Percentiles rank a stretch among this genome's conserved stretches.
Evolutionary conservation across 1,139 yeast species (phyloP).

Genomic region (Diutina rugosa): DNA sequence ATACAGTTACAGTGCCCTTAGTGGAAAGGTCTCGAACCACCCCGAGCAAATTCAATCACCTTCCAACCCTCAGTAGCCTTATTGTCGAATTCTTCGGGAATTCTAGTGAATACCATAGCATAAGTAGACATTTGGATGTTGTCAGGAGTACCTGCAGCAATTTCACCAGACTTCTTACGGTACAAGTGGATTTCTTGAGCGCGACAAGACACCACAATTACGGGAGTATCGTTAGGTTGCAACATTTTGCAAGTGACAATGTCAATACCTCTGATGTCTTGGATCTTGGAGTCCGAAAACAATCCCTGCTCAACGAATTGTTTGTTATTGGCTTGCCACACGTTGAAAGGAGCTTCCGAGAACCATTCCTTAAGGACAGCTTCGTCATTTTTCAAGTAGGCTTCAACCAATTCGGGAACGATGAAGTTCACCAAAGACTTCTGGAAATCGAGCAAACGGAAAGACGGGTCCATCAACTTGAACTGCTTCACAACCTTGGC

Average conservation of each 20-base stretch:
- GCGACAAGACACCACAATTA: constrained; percentile 85
- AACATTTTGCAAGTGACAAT: constrained; percentile 78
- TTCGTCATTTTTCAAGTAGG: constrained; percentile 88
- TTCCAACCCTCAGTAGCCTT: constrained; percentile 96
- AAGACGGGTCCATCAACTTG: constrained; percentile 81
- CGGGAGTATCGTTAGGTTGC: constrained; percentile 90
- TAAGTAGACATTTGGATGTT: constrained; percentile 87
- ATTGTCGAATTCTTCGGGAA: constrained; percentile 85
- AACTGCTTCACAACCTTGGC: constrained; percentile 83
- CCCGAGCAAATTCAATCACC: constrained; percentile 88
- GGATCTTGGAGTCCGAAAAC: constrained; percentile 80
- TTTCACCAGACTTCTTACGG: constrained; percentile 86
- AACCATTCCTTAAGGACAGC: constrained; percentile 79
- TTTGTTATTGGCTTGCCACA: constrained; percentile 89
- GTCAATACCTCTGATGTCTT: constrained; percentile 94
- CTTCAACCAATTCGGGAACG: constrained; percentile 91
- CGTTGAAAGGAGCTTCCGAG: constrained; percentile 93
- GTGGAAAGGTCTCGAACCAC: constrained; percentile 84
- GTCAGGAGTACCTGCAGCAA: constrained; percentile 94
- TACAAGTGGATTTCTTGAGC: constrained; percentile 92
- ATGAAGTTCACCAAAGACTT: constrained; percentile 83
- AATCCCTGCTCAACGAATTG: constrained; percentile 87
- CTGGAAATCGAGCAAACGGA: constrained; percentile 69
- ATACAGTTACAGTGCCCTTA: constrained; percentile 10
- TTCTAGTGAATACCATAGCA: constrained; percentile 90